Evolutionary conservation across 352 stramenopile genomes (phyloP), one percentile per base, ranked within the genome.

Genomic region (Phytopythium boreale): DNA sequence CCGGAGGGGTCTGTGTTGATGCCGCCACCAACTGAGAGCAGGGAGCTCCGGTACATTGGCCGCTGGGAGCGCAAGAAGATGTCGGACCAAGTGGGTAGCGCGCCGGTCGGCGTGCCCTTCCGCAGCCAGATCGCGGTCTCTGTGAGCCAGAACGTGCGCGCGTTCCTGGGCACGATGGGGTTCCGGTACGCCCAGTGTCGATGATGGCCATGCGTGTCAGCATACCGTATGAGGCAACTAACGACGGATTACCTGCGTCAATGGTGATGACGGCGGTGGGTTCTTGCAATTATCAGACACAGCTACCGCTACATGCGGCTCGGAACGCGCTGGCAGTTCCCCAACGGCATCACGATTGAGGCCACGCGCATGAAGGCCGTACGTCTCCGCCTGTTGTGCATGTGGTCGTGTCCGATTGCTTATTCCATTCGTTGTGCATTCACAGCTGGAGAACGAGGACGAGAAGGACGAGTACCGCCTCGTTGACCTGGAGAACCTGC

Each of bases 11-110:
- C 9, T 15, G n/a, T 31, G 26, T 20, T 20, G 14, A 17, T 49
- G 43, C 4, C 17, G 27, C 27, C 29, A 11, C 6, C 6, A 22
- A n/a, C 8, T 5, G 49, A 49, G 56, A 24, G 5, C 57, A 92
- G 83, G 86, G 86, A 95, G 57, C 66, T 95, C 59, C 69, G 86
- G 17, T 93, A 95, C 70, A 89, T 95, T 56, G 86, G 86, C 5
- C 82, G 86, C 34, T 95, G 86, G 86, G 86, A 95, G 65, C 81
- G 84, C 34, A 95, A 95, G 63, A 95, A 95, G 50, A 84, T 92
- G 77, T 92, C 84, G 15, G 86, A 95, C 41, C 85, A 91, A 50
- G 82, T 84, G 8, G 76, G 78, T 20, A 82, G 68, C 29, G 71
- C 78, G 43, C 79, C 83, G 26, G 44, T 90, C 6, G 82, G 79